These are phyloP conservation scores for Rhododendron molle DNA, from an alignment of 148 eudicot species.

Conservation along the genomic window DNA sequence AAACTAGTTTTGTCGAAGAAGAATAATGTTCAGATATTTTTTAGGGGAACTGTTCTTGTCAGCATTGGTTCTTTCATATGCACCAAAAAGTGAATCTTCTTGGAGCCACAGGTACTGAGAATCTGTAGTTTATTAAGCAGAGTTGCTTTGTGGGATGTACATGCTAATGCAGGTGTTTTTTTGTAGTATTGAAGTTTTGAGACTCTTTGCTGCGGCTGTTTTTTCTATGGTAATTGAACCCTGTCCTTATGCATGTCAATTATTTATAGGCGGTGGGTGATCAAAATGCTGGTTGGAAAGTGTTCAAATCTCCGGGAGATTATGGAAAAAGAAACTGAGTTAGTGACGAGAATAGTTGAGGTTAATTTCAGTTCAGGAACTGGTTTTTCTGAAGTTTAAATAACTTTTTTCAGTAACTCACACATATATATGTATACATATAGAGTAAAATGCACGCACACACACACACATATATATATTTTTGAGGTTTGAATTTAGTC, in stretches of 20 bases:
- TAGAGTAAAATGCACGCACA: no score
- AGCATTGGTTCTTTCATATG: slow-evolving; percentile 65
- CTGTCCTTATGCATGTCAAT: slow-evolving; percentile 13
- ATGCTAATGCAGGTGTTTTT: neutral
- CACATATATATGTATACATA: neutral
- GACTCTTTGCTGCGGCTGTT: neutral
- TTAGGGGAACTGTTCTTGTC: slow-evolving; percentile 62
- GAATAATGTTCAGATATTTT: slow-evolving; percentile 21
- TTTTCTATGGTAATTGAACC: neutral
- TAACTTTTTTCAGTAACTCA: slow-evolving; percentile 32
- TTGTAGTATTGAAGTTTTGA: neutral
- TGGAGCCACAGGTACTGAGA: slow-evolving; percentile 77
- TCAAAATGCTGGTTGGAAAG: slow-evolving; percentile 62
- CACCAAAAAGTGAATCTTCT: slow-evolving; percentile 85
- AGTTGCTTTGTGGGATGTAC: neutral
- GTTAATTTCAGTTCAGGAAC: slow-evolving; percentile 29
- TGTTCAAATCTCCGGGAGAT: slow-evolving; percentile 57
- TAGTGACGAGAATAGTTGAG: slow-evolving; percentile 82
- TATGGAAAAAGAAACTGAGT: slow-evolving; percentile 68
- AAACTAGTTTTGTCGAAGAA: slow-evolving; percentile 57
- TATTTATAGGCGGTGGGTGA: slow-evolving; percentile 81
- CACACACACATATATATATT: no score
- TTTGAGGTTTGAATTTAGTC: neutral
- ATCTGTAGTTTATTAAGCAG: neutral
- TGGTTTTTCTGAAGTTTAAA: slow-evolving; percentile 23